These are phyloP conservation scores for Hymenoscyphus linearis DNA, from an alignment of 2,329 filamentous ascomycete species.

Conservation along the genomic window DNA sequence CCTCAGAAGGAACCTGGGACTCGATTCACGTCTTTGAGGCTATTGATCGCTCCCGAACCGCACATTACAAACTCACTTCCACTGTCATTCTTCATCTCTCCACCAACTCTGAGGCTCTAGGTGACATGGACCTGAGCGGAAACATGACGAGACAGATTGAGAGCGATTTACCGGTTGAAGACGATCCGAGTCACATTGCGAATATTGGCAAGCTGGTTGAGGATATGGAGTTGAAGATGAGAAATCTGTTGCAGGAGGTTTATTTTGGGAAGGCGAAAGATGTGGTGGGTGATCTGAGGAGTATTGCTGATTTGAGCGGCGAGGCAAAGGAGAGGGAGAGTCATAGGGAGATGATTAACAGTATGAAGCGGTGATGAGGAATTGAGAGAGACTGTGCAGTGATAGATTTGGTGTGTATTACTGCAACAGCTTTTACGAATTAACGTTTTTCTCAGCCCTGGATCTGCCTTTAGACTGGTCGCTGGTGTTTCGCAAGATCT, in stretches of 20 bases:
- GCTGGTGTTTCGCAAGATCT: too few relatives aligned
- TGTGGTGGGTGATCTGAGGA: slow-evolving; percentile 91
- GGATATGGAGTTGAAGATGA: slow-evolving; percentile 99
- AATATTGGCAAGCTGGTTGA: slow-evolving; percentile 94
- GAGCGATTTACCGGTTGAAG: slow-evolving; percentile 81
- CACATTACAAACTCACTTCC: slow-evolving; percentile 96
- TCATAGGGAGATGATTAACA: slow-evolving; percentile 80
- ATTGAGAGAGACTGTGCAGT: background rate
- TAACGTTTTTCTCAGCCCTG: background rate
- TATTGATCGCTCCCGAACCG: slow-evolving; percentile 82
- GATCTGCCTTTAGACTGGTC: background rate
- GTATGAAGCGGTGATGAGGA: slow-evolving; percentile 36
- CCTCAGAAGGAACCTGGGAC: slow-evolving; percentile 83
- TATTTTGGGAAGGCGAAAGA: slow-evolving; percentile 99
- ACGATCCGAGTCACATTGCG: slow-evolving; percentile 87
- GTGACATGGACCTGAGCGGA: slow-evolving; percentile 85
- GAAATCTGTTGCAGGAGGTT: slow-evolving; percentile 94
- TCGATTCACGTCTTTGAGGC: slow-evolving; percentile 98
- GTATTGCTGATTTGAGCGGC: slow-evolving; percentile 78
- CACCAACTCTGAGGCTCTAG: slow-evolving; percentile 60
- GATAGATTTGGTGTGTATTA: background rate
- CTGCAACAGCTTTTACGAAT: background rate
- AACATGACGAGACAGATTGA: slow-evolving; percentile 98
- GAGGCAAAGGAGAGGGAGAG: slow-evolving; percentile 76
- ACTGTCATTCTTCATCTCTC: slow-evolving; percentile 91